phyloP scores from a whole-genome alignment of 2,329 filamentous ascomycete species.

The Bipolaris bicolor region DNA sequence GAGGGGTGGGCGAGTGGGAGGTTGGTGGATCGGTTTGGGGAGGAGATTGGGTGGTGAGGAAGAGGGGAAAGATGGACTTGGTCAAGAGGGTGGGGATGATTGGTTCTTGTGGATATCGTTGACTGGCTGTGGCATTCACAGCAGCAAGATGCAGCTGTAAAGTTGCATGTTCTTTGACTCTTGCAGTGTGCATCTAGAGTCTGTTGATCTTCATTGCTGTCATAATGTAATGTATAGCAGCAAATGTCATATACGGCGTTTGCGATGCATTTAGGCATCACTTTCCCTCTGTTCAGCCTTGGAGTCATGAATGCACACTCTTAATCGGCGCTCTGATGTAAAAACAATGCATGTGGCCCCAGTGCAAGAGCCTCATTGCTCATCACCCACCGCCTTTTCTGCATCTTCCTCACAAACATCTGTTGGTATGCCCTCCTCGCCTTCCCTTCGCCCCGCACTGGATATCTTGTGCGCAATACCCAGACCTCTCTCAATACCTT shows the following conservation, averaged over 20 bases:
- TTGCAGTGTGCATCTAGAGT: not conserved
- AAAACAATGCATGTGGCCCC: not conserved
- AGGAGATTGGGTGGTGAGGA: slow-evolving; percentile 50
- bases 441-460: slow-evolving; percentile 14
- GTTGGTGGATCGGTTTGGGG: slow-evolving; percentile 55
- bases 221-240: not conserved
- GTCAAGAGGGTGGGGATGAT: no score
- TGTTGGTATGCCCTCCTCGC: slow-evolving; percentile 17
- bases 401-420: slow-evolving; percentile 11
- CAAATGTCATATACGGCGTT: not conserved
- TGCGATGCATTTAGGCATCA: not conserved
- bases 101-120: not conserved
- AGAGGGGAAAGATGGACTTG: not conserved
- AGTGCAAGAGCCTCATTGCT: slow-evolving; percentile 6
- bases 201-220: not conserved
- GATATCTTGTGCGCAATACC: slow-evolving; percentile 45
- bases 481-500: slow-evolving; percentile 45
- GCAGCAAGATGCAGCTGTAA: not conserved
- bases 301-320: not conserved
- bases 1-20: slow-evolving; percentile 43
- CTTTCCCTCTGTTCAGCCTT: not conserved
- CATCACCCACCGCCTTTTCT: slow-evolving; percentile 6
- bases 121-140: not conserved
- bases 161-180: not conserved
- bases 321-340: not conserved